Percentiles rank a stretch among this genome's conserved stretches.
Evolutionary conservation across 345 rosid species (phyloP).

Genomic region (Ricinus communis): DNA sequence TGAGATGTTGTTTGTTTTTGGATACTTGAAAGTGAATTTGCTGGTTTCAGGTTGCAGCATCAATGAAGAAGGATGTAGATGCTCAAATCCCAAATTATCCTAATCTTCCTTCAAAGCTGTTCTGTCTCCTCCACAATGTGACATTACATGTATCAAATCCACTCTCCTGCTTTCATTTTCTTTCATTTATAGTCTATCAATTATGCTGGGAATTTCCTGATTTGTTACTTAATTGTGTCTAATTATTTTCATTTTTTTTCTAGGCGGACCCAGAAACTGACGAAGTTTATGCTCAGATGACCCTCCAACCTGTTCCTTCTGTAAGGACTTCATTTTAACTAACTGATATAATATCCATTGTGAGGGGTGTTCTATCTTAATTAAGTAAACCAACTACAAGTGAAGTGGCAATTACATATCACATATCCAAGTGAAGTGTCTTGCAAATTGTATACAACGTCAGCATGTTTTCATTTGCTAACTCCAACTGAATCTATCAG

Average conservation of each 20-base stretch:
- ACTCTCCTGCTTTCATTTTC: neutral
- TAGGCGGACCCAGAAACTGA: constrained; percentile 96
- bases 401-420: neutral
- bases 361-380: constrained; percentile 14
- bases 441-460: constrained; percentile 1
- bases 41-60: constrained; percentile 76
- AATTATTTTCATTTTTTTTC: constrained; percentile 33
- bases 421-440: neutral
- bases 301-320: constrained; percentile 79
- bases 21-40: constrained; percentile 14
- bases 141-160: constrained; percentile 65
- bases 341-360: constrained; percentile 16
- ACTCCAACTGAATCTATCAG: constrained; percentile 27
- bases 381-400: constrained; percentile 7
- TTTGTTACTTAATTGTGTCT: neutral
- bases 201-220: neutral
- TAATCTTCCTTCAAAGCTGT: constrained; percentile 79
- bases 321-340: constrained; percentile 39
- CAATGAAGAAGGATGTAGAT: constrained; percentile 79
- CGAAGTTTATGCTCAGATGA: constrained; percentile 98
- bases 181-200: neutral
- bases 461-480: constrained; percentile 15
- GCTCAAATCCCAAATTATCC: constrained; percentile 86
- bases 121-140: constrained; percentile 80
- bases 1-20: too few species aligned